phyloP scores from a whole-genome alignment of 495 filamentous ascomycete genomes.

The Barbatosphaeria neglecta region DNA sequence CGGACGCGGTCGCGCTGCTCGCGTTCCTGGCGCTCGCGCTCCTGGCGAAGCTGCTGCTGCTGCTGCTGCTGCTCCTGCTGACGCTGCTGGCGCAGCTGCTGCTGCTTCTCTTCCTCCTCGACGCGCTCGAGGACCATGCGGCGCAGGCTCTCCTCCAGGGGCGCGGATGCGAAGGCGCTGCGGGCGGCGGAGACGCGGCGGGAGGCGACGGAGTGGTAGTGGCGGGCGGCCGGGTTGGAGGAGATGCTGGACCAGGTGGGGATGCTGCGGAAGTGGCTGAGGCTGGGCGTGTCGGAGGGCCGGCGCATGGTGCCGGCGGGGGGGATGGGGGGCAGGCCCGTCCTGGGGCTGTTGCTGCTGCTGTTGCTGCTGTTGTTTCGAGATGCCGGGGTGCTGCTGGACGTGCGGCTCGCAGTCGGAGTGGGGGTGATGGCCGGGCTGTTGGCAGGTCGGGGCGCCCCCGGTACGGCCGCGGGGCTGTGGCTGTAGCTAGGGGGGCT shows the following conservation, averaged over 20 bases:
- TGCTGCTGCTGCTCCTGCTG: not conserved
- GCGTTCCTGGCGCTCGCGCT: not conserved
- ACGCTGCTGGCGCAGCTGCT: not conserved
- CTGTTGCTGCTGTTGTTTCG: not conserved
- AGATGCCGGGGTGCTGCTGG: too few relatives aligned
- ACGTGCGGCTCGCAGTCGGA: too few relatives aligned
- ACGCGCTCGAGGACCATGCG: constrained; percentile 19
- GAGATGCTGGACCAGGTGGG: constrained; percentile 28
- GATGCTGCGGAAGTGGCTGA: constrained; percentile 30
- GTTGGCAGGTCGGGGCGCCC: constrained; percentile 1
- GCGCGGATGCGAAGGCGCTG: constrained; percentile 4
- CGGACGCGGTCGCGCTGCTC: constrained; percentile 12
- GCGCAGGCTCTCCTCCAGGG: constrained; percentile 11
- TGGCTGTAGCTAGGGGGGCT: too few relatives aligned
- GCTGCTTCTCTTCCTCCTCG: constrained; percentile 17
- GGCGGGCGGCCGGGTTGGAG: constrained; percentile 32
- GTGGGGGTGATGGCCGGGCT: not conserved
- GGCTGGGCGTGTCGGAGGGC: constrained; percentile 14
- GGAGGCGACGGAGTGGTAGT: constrained; percentile 36
- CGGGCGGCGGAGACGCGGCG: constrained; percentile 28
- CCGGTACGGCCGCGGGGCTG: too few relatives aligned
- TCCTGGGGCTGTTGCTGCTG: not conserved
- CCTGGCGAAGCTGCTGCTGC: not conserved
- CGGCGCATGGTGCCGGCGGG: constrained; percentile 14
- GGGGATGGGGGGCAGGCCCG: constrained; percentile 28